Conservation (phyloP, 176 grass and related monocot species). For the Rhynchospora breviuscula region DNA sequence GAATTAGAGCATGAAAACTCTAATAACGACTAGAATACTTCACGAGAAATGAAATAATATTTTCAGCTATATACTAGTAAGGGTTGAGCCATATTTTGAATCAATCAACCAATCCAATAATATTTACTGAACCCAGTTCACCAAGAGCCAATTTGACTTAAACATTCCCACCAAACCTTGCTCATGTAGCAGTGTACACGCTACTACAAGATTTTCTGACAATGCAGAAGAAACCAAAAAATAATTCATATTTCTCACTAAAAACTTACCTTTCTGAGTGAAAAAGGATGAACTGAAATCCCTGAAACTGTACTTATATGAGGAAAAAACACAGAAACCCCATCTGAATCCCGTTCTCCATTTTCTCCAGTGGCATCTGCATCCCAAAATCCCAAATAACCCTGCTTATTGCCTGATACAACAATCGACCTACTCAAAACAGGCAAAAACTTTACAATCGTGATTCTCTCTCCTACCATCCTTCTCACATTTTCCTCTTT, state of each 20-base stretch:
- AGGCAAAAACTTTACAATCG: constrained; percentile 47
- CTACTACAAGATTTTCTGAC: background rate
- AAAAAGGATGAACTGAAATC: constrained; percentile 47
- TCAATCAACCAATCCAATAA: no score
- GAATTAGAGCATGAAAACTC: no score
- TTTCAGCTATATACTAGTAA: no score
- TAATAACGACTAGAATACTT: no score
- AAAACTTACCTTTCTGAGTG: constrained; percentile 39
- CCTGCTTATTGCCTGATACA: constrained; percentile 40
- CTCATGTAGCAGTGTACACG: no score
- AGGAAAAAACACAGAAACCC: constrained; percentile 59
- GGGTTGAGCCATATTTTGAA: no score
- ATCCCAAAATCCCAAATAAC: constrained; percentile 80
- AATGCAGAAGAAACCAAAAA: background rate
- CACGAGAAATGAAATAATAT: no score
- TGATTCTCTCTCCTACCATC: constrained; percentile 46
- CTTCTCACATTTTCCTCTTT: constrained; percentile 36
- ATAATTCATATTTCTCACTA: background rate
- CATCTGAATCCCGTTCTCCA: constrained; percentile 22
- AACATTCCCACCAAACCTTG: no score
- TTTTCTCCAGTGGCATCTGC: constrained; percentile 32
- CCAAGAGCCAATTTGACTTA: no score
- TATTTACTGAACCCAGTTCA: no score
- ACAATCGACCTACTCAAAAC: constrained; percentile 46
- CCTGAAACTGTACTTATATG: constrained; percentile 43